Percentiles rank a stretch among this genome's conserved stretches.
phyloP scores from a whole-genome alignment of 306 rosid genomes.

The Prunus dulcis region DNA sequence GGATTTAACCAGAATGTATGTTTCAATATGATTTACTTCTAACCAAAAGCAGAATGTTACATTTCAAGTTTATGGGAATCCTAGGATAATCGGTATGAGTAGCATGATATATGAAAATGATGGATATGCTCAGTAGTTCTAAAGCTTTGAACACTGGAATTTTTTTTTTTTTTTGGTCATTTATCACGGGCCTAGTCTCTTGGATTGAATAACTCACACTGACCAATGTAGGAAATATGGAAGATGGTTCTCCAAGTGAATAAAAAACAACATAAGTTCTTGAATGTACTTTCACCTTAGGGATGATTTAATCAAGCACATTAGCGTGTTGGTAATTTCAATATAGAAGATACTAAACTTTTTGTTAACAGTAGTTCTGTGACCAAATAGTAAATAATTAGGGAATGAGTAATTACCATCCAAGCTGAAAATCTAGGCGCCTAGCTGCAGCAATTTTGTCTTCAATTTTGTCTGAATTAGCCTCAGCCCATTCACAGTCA shows the following conservation, averaged over 20 bases:
- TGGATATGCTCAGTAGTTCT: neutral
- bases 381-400: neutral
- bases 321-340: neutral
- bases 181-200: conserved; percentile 8
- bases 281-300: neutral
- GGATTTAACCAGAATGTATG: neutral
- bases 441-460: conserved; percentile 75
- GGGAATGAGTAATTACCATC: conserved; percentile 56
- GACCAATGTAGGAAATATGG: neutral
- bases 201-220: neutral
- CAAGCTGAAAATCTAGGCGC: conserved; percentile 90
- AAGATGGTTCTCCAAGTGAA: neutral
- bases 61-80: neutral
- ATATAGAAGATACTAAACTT: neutral
- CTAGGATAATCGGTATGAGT: neutral
- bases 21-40: neutral
- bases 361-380: neutral
- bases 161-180: neutral
- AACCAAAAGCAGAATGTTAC: neutral
- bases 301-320: neutral
- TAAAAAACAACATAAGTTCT: neutral
- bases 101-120: neutral
- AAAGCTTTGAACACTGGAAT: neutral
- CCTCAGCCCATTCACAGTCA: conserved; percentile 96
- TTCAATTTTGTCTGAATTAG: conserved; percentile 70